These are phyloP conservation scores for Globomyces pollinis-pini DNA, from an alignment of 192 early-diverging fungal species.

Conservation along the genomic window DNA sequence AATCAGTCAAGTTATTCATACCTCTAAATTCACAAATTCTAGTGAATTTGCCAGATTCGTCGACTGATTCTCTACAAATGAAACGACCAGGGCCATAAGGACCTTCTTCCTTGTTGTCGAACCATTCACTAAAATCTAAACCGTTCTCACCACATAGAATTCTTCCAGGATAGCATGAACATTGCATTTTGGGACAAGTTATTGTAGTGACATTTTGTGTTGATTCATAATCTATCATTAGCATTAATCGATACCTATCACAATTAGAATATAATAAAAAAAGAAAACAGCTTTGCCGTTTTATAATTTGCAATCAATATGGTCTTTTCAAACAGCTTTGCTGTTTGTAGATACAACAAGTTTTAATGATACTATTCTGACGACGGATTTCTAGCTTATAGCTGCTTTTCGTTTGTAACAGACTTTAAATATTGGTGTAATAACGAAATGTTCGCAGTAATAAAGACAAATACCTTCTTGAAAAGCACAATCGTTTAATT, in stretches of 20 bases:
- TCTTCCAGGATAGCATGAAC: constrained; percentile 68
- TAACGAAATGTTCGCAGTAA: too few relatives aligned
- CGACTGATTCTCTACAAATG: constrained; percentile 15
- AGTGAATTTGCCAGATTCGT: constrained; percentile 1
- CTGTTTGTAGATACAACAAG: too few relatives aligned
- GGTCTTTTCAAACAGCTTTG: too few relatives aligned
- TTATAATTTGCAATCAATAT: too few relatives aligned
- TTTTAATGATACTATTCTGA: too few relatives aligned
- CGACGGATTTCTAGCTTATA: too few relatives aligned
- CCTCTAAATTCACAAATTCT: constrained; percentile 54
- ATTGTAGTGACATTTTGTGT: constrained; percentile 54
- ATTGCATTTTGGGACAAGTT: constrained; percentile 67
- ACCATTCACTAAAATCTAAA: constrained; percentile 71
- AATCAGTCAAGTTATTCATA: constrained; percentile 21
- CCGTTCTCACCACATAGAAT: constrained; percentile 80
- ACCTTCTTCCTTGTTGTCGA: constrained; percentile 66
- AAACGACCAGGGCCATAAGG: constrained; percentile 49
- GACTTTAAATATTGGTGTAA: too few relatives aligned
- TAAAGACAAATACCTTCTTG: too few relatives aligned
- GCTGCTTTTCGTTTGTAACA: too few relatives aligned
- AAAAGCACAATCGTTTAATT: constrained; percentile 67
- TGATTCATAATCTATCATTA: constrained; percentile 30
- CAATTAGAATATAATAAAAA: too few relatives aligned
- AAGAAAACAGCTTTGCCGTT: too few relatives aligned
- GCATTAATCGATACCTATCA: too few relatives aligned